These are phyloP conservation scores for Obelidium mucronatum DNA, from an alignment of 192 early-diverging fungal species.

Conservation along the genomic window DNA sequence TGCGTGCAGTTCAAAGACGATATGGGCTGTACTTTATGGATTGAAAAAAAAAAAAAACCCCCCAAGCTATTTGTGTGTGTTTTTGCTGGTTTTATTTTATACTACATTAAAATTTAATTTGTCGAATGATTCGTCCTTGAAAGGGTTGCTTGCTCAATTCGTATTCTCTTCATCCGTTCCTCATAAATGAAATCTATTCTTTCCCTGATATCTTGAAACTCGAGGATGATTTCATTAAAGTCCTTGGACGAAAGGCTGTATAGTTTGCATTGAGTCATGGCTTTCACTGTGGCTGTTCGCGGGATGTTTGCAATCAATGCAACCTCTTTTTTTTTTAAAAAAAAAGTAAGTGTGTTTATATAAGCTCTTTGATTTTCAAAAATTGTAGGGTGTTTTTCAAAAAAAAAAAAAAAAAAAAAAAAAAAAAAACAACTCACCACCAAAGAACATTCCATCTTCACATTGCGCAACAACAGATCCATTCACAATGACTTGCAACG, in stretches of 20 bases:
- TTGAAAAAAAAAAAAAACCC: no score
- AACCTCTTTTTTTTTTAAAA: neutral
- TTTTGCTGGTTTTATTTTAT: neutral
- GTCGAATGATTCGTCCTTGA: neutral
- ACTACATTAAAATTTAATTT: neutral
- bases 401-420: neutral
- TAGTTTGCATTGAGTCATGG: neutral
- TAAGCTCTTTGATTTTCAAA: neutral
- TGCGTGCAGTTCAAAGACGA: conserved; percentile 41
- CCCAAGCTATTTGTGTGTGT: no score
- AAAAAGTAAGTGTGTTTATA: neutral
- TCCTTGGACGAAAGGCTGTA: conserved; percentile 12
- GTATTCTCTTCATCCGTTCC: conserved; percentile 5
- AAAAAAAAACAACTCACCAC: conserved; percentile 4
- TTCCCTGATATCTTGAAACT: conserved; percentile 2
- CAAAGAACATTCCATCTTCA: conserved; percentile 48
- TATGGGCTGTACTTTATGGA: conserved; percentile 38
- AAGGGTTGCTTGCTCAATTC: conserved; percentile 6
- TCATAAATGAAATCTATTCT: conserved; percentile 21
- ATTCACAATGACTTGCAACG: conserved; percentile 50
- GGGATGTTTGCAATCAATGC: conserved; percentile 17
- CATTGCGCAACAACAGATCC: conserved; percentile 35
- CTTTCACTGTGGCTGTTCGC: conserved; percentile 13
- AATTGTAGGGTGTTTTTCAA: no score
- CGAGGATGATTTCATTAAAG: neutral